Percentiles rank a stretch among this genome's conserved stretches.
These are phyloP conservation scores for Fusarium annulatum DNA, from an alignment of 2,329 filamentous ascomycete genomes.

Conservation along the genomic window DNA sequence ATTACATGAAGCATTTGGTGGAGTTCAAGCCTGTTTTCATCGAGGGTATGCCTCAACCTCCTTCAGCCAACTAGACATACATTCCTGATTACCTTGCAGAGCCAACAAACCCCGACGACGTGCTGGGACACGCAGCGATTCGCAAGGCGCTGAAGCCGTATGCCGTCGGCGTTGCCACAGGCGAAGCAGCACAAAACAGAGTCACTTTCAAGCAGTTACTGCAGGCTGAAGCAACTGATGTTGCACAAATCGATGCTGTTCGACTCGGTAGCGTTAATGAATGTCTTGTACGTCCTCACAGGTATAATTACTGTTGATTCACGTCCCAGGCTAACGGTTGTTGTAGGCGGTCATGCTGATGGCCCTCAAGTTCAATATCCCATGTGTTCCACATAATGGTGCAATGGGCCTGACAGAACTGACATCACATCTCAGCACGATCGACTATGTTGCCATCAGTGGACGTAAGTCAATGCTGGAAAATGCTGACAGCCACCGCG, in stretches of 20 bases:
- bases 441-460: not conserved
- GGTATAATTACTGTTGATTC: accelerated
- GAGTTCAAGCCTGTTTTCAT: not conserved
- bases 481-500: not conserved
- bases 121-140: not conserved
- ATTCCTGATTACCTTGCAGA: not conserved
- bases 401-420: not conserved
- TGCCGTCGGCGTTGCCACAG: not conserved
- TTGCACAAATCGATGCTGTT: not conserved
- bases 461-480: not conserved
- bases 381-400: not conserved
- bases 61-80: no score
- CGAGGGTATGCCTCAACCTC: not conserved
- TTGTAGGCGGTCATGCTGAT: not conserved
- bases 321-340: not conserved
- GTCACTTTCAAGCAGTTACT: not conserved
- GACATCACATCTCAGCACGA: not conserved
- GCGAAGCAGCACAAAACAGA: not conserved
- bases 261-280: not conserved
- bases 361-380: not conserved
- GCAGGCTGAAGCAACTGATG: not conserved
- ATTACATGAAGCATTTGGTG: not conserved
- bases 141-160: not conserved
- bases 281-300: not conserved
- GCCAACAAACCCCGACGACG: not conserved